These are phyloP conservation scores for Plasmopara viticola DNA, from an alignment of 352 stramenopile species.

Conservation along the genomic window DNA sequence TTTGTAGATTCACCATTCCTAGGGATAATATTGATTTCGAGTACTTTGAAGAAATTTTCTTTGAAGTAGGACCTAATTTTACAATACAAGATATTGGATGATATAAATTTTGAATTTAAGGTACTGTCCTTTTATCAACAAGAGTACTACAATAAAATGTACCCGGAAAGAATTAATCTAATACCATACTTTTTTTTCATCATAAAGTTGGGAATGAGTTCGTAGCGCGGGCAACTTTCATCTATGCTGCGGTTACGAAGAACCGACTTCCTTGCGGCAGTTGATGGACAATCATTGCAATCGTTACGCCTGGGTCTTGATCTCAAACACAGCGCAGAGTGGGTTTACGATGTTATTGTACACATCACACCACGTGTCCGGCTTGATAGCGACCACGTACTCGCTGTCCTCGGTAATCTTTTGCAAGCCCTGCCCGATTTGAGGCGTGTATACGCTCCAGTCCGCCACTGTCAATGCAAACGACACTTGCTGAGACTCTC, in stretches of 20 bases:
- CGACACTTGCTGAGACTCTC: constrained; percentile 27
- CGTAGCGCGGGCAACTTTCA: no score
- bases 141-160: no score
- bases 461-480: constrained; percentile 38
- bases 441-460: constrained; percentile 49
- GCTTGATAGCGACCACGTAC: constrained; percentile 55
- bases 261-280: background rate
- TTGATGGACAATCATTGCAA: background rate
- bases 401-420: constrained; percentile 39
- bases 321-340: constrained; percentile 37
- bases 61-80: no score
- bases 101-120: no score
- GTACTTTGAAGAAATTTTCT: no score
- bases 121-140: no score
- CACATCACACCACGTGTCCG: constrained; percentile 59
- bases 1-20: no score
- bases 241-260: background rate
- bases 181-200: no score
- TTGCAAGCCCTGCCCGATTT: constrained; percentile 51
- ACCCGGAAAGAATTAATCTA: no score
- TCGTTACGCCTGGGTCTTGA: constrained; percentile 12
- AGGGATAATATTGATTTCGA: no score
- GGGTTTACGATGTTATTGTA: constrained; percentile 34
- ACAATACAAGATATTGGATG: no score
- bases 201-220: no score